Evolutionary conservation across 2,329 filamentous ascomycete species (phyloP).

Genomic region (Iodosphaeria phyllophila): DNA sequence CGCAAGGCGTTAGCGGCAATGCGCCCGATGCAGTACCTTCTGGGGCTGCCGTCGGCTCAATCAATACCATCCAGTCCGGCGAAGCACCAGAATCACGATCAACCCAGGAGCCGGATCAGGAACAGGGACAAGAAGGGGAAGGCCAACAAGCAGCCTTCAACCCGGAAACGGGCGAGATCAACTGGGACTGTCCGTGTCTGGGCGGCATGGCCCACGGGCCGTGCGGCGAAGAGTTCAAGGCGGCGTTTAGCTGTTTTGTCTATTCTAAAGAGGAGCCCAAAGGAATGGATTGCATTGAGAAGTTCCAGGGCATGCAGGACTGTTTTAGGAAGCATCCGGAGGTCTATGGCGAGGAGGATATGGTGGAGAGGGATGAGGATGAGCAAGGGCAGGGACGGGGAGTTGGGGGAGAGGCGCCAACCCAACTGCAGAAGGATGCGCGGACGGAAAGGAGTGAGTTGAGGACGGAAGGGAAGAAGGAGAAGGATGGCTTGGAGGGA

Average conservation of each 20-base stretch:
- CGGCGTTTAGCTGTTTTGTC: constrained; percentile 97
- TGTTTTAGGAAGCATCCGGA: constrained; percentile 91
- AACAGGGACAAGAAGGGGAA: no score
- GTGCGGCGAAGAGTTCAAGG: constrained; percentile 88
- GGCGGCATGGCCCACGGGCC: constrained; percentile 95
- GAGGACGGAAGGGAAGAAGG: no score
- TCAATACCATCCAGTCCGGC: constrained; percentile 6
- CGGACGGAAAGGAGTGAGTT: no score
- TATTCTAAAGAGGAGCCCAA: constrained; percentile 88
- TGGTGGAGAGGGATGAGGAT: no score
- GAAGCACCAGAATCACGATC: constrained; percentile 6
- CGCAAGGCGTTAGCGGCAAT: constrained; percentile 8
- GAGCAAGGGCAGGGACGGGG: no score
- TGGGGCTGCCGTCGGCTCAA: constrained; percentile 9
- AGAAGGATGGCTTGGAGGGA: no score
- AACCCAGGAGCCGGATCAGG: constrained; percentile 45
- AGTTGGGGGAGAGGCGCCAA: no score
- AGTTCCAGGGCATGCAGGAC: constrained; percentile 97
- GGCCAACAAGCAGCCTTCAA: constrained; percentile 86
- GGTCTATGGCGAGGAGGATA: constrained; percentile 77
- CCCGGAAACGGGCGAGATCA: constrained; percentile 96
- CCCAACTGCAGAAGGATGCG: no score
- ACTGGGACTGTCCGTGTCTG: constrained; percentile 97
- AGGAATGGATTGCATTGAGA: constrained; percentile 93
- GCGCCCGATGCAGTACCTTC: constrained; percentile 9